Evolutionary conservation across 139 green algal genomes (phyloP).

Genomic region (Chlorella sp.): DNA sequence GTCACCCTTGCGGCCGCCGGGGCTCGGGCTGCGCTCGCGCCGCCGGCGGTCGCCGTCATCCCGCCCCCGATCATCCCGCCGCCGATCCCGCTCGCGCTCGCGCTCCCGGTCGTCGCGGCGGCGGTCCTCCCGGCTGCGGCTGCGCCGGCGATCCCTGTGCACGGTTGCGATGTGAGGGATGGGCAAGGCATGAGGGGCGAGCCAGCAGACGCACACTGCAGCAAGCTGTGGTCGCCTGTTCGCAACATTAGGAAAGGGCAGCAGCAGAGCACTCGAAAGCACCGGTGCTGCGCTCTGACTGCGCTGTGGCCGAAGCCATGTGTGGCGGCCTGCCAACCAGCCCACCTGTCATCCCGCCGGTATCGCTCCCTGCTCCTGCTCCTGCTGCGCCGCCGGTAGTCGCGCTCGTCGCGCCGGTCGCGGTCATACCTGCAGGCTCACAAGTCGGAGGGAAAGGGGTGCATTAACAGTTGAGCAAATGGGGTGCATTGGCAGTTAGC

Average conservation of each 20-base stretch:
- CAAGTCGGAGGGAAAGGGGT: too few species aligned
- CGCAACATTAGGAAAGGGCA: too few species aligned
- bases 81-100: slow-evolving; percentile 16
- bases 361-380: not conserved
- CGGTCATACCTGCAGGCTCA: not conserved
- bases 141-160: not conserved
- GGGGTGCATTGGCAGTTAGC: too few species aligned
- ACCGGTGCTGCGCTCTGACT: too few species aligned
- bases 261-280: too few species aligned
- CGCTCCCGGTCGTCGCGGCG: slow-evolving; percentile 26
- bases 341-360: not conserved
- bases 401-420: not conserved
- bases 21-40: slow-evolving; percentile 14
- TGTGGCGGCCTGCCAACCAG: too few species aligned
- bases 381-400: not conserved
- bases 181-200: too few species aligned
- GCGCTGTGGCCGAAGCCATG: too few species aligned
- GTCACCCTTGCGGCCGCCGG: slow-evolving; percentile 1
- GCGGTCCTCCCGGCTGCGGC: slow-evolving; percentile 8
- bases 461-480: too few species aligned
- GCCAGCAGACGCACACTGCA: too few species aligned
- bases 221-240: too few species aligned
- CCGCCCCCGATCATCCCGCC: slow-evolving; percentile 17
- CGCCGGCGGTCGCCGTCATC: slow-evolving; percentile 24
- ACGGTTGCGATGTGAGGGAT: too few species aligned